Evolutionary conservation across 2,329 filamentous ascomycete species (phyloP).

Genomic region (Fusarium sp.): DNA sequence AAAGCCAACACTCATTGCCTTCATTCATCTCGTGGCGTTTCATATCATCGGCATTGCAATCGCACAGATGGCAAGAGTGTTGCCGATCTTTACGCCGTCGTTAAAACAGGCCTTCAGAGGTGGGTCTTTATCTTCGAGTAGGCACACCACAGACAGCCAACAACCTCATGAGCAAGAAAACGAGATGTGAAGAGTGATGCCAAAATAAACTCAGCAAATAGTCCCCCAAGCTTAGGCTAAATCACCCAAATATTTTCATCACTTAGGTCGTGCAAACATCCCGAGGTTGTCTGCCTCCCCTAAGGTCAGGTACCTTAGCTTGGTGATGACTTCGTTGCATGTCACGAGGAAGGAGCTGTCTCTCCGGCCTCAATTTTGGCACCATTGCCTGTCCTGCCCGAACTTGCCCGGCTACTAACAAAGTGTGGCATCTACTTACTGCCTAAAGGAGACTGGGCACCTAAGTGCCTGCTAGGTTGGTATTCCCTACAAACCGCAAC

Average conservation of each 20-base stretch:
- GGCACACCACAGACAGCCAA: neutral
- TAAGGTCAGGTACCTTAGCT: neutral
- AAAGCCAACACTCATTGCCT: neutral
- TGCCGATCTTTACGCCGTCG: slow-evolving; percentile 12
- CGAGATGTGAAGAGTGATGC: neutral
- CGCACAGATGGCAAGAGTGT: neutral
- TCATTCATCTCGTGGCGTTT: slow-evolving; percentile 2
- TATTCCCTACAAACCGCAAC: no score
- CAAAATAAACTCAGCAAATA: neutral
- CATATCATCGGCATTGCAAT: neutral
- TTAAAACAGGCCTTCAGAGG: neutral
- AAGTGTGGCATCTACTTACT: neutral
- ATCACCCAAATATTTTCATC: neutral
- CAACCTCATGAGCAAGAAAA: neutral
- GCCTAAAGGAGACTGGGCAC: neutral
- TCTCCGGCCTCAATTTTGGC: neutral
- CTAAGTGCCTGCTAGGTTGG: neutral
- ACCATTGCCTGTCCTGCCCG: neutral
- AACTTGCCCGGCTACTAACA: neutral
- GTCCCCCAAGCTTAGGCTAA: neutral
- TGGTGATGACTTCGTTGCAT: slow-evolving; percentile 13
- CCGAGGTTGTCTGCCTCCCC: neutral
- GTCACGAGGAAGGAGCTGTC: neutral
- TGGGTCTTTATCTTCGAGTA: slow-evolving; percentile 2
- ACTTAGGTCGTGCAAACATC: neutral